Base-by-base conservation (phyloP, 768 basidiomycete genomes). In the Astraeus odoratus region DNA sequence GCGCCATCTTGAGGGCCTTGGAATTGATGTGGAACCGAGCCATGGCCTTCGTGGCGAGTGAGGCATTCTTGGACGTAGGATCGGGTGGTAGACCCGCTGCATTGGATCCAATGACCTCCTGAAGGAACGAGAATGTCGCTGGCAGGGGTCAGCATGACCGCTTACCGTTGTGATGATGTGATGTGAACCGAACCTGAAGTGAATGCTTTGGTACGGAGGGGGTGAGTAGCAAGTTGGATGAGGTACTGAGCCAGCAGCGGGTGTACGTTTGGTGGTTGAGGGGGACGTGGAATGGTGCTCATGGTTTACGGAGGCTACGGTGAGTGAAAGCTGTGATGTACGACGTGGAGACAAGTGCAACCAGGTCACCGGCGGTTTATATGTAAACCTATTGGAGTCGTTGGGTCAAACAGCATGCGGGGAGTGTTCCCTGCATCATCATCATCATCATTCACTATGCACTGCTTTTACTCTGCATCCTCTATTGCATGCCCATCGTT, bases 1-100 rank as follows among this genome's bases (percentile, higher is more conserved):
- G 40, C 1, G 79, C 85, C 83, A 93, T 89, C 64, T 93, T 90
- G 55, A 86, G 44, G 6, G 91, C 86, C 55, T 81, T 84, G 49
- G 68, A 46, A 58, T 88, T 73, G 42, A 91, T 63, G 59, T 86
- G 80, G 5, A 68, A 67, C 38, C 64, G 68, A 4, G 76, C 78
- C 39, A 85, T 73, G 15, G 68, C 57, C 51, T 76, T 79, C 42
- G 71, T 55, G 50, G 79, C 56, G 19, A 69, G 50, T 2, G 83
- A 72, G 1, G 79, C 76, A 68, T 79, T 67, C 50, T 78, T 79
- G 26, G 74, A 50, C 7, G 75, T 67, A 30, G 63, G 64, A 36
- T 61, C 70, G 8, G 72, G 66, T 6, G 83, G 81, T 37, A 80
- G 58, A 29, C 81, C 74, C 8, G 87, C 84, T 36, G 80, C 63